phyloP scores from a whole-genome alignment of 2,329 filamentous ascomycete genomes.

The Orbilia brochopaga region DNA sequence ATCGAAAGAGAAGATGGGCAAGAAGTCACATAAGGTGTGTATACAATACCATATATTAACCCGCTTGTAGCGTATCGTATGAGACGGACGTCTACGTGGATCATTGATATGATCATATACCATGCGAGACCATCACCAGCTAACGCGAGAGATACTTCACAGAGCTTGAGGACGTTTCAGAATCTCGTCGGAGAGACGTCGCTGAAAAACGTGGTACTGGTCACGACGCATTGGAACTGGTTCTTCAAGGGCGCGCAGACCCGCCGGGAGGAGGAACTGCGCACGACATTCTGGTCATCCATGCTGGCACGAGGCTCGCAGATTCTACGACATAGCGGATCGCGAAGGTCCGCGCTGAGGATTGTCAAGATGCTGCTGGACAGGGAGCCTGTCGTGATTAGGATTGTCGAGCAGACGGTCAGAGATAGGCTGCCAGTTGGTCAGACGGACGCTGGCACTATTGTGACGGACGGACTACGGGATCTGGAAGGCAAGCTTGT shows the following conservation, averaged over 20 bases:
- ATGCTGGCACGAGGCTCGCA: constrained; percentile 31
- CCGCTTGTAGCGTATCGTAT: not conserved
- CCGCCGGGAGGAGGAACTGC: constrained; percentile 29
- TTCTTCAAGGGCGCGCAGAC: constrained; percentile 36
- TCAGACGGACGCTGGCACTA: constrained; percentile 35
- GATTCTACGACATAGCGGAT: constrained; percentile 38
- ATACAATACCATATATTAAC: not conserved
- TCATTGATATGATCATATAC: too few species aligned
- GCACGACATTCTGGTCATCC: constrained; percentile 38
- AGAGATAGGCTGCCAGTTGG: constrained; percentile 16
- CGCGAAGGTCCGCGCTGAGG: constrained; percentile 27
- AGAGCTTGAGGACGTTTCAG: constrained; percentile 43
- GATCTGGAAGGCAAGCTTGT: constrained; percentile 27
- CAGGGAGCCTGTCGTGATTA: constrained; percentile 35
- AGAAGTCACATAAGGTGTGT: constrained; percentile 36
- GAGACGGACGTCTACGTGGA: not conserved
- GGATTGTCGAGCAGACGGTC: constrained; percentile 46
- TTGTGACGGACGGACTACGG: constrained; percentile 29
- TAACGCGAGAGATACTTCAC: not conserved
- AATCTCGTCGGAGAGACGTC: constrained; percentile 42
- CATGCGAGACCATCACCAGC: not conserved
- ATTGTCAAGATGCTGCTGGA: constrained; percentile 29
- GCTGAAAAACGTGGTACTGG: constrained; percentile 35
- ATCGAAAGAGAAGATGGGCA: constrained; percentile 48
- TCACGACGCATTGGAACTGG: constrained; percentile 36